These are phyloP conservation scores for Fraxinus anomala DNA, from an alignment of 257 asterid genomes.

Conservation along the genomic window DNA sequence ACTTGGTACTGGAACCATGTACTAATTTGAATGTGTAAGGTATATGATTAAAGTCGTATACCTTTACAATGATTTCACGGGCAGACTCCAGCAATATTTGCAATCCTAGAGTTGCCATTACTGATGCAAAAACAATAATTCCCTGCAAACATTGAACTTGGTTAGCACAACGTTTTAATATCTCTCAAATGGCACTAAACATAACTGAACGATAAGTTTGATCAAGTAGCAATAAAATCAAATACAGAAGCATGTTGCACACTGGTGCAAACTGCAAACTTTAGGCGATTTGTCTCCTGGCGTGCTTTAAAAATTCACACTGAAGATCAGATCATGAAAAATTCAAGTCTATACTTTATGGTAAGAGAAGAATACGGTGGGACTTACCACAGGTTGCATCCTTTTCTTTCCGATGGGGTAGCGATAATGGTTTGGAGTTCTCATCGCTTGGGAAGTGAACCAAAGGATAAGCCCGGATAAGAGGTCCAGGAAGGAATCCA, in stretches of 20 bases:
- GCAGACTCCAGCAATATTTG: constrained; percentile 84
- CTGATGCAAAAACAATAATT: constrained; percentile 87
- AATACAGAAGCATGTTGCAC: background rate
- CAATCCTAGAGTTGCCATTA: constrained; percentile 91
- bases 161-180: background rate
- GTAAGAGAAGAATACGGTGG: constrained; percentile 2
- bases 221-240: constrained; percentile 1
- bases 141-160: constrained; percentile 52
- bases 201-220: background rate
- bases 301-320: background rate
- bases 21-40: background rate
- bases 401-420: constrained; percentile 92
- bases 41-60: constrained; percentile 25
- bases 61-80: constrained; percentile 71
- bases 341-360: background rate
- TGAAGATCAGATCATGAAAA: constrained; percentile 2
- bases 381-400: constrained; percentile 93
- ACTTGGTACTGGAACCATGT: background rate
- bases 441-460: constrained; percentile 92
- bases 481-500: constrained; percentile 87
- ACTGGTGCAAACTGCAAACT: background rate
- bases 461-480: constrained; percentile 86
- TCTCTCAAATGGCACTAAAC: background rate
- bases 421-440: constrained; percentile 65
- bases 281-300: background rate